Evolutionary conservation across 2,329 filamentous ascomycete species (phyloP), one percentile per base, ranked within the genome.

Genomic region (Exserohilum rostratum): DNA sequence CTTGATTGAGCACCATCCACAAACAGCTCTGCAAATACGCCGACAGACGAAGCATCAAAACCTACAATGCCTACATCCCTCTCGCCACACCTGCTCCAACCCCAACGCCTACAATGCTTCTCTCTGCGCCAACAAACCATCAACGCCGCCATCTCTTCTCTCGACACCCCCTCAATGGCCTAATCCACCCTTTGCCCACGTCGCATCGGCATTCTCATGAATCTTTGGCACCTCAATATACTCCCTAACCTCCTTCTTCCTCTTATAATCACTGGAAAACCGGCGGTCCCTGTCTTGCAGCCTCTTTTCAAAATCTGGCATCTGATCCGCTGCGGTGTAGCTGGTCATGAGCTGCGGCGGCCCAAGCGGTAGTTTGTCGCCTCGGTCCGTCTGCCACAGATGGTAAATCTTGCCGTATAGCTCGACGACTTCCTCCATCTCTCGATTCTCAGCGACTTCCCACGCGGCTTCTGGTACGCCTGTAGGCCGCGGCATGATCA

Each of bases 361-460:
- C 0, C 87, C 86, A 60, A 88, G 67, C 1, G 87, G 87, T 49
- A 89, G 65, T 46, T 77, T 74, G 67, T 93, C 85, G 0, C 90
- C 90, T 5, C 84, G 79, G 75, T 96, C 91, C 13, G 88, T 85
- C 81, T 96, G 90, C 91, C 92, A 96, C 37, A 95, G 80, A 71
- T 96, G 91, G 73, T 89, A 95, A 1, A 88, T 85, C 71, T 96
- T 96, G 9, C 91, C 91, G 68, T 96, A 96, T 2, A 95, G 72
- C 0, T 83, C 80, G 3, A 91, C 77, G 0, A 95, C 82, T 53
- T 92, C 82, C 58, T 89, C 85, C 90, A 96, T 95, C 75, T 93
- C 91, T 42, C 83, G 82, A 29, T 85, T 90, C 78, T 96, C 91
- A 2, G 90, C 88, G 4, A 81, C 72, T 60, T 95, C 88, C 91